Percentiles rank a stretch among this genome's conserved stretches.
Conservation (phyloP, 495 filamentous ascomycete genomes). For the Penicillium herquei region DNA sequence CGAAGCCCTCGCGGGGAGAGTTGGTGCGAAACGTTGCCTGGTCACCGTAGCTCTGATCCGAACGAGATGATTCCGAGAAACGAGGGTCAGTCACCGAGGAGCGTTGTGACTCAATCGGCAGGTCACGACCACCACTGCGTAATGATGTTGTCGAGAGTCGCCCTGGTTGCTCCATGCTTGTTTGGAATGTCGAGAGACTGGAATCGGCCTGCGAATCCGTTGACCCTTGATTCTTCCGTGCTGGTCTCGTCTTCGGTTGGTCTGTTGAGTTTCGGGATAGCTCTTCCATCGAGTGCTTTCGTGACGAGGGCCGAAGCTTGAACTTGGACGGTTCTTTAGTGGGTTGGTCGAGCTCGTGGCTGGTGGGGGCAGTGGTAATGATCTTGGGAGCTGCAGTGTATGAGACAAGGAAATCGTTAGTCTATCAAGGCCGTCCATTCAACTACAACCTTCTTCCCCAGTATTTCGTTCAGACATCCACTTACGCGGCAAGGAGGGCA, state of each 20-base stretch:
- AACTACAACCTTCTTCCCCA: background rate
- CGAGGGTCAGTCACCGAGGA: constrained; percentile 68
- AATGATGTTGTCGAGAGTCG: constrained; percentile 53
- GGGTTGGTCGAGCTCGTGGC: constrained; percentile 52
- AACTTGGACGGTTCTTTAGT: constrained; percentile 50
- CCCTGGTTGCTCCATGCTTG: constrained; percentile 68
- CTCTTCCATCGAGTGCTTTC: constrained; percentile 37
- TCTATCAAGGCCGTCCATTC: background rate
- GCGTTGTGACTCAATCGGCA: constrained; percentile 63
- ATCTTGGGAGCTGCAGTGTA: constrained; percentile 73
- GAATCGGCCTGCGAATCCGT: constrained; percentile 39
- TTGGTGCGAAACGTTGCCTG: constrained; percentile 50
- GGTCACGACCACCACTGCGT: constrained; percentile 54
- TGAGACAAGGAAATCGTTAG: constrained; percentile 1
- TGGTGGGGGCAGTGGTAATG: constrained; percentile 88
- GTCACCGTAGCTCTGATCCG: constrained; percentile 82
- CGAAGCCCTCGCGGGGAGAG: constrained; percentile 26
- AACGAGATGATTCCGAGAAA: constrained; percentile 88
- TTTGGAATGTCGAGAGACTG: constrained; percentile 44
- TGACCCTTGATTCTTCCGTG: constrained; percentile 29
- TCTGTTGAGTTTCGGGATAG: constrained; percentile 21
- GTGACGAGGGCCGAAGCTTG: constrained; percentile 29
- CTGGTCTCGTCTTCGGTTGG: constrained; percentile 13
- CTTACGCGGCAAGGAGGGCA: constrained; percentile 75
- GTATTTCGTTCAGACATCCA: constrained; percentile 16